phyloP scores from a whole-genome alignment of 352 stramenopile species.

The Elongisporangium undulatum region DNA sequence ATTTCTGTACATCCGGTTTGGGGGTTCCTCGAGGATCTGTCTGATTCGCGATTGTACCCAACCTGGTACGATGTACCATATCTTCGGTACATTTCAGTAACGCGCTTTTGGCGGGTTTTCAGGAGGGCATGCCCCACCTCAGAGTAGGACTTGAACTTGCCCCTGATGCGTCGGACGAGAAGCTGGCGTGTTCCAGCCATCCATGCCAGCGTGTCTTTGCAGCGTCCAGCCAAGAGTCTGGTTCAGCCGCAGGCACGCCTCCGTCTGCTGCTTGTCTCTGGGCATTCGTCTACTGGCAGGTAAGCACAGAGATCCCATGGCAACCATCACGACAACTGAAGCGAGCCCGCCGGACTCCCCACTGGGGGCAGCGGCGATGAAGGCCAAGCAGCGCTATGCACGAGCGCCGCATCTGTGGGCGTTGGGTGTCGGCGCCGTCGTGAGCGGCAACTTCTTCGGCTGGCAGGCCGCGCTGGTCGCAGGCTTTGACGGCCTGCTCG shows the following conservation, averaged over 20 bases:
- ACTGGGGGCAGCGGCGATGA: neutral
- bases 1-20: no score
- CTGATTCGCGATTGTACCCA: neutral
- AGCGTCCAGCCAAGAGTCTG: neutral
- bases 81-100: neutral
- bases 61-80: neutral
- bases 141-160: neutral
- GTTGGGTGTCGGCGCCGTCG: constrained; percentile 58
- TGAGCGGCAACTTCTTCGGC: constrained; percentile 69
- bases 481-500: constrained; percentile 54
- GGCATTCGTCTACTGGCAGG: neutral
- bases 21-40: no score
- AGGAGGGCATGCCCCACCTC: no score
- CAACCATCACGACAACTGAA: neutral
- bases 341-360: neutral
- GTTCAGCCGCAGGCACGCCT: neutral
- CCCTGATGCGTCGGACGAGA: neutral
- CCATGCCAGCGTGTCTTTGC: neutral
- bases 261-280: neutral
- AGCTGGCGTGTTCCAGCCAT: neutral
- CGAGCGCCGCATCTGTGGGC: constrained; percentile 61
- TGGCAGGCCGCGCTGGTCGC: constrained; percentile 63
- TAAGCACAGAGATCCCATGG: neutral
- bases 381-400: constrained; percentile 42
- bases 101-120: no score